phyloP scores from a whole-genome alignment of 2,329 filamentous ascomycete species.

The Coleophoma cylindrospora region DNA sequence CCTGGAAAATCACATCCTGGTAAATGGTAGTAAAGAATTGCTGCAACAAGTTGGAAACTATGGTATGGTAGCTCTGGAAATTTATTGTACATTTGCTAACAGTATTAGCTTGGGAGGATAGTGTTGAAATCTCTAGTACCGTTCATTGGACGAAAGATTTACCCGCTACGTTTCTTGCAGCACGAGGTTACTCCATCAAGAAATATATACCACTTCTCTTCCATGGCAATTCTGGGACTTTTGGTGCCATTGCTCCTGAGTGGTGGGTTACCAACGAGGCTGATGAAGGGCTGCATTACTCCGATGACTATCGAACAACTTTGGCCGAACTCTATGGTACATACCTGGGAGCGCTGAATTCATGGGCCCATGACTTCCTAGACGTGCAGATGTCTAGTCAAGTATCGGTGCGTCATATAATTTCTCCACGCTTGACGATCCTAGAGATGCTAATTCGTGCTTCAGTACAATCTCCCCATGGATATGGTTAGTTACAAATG shows the following conservation, averaged over 20 bases:
- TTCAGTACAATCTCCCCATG: no score
- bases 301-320: constrained; percentile 9
- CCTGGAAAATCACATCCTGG: constrained; percentile 32
- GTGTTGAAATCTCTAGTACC: constrained; percentile 26
- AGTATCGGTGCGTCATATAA: constrained; percentile 4
- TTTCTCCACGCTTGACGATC: no score
- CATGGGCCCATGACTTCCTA: constrained; percentile 27
- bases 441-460: no score
- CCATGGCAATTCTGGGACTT: neutral
- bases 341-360: constrained; percentile 26
- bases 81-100: no score
- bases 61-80: constrained; percentile 1
- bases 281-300: constrained; percentile 5
- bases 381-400: constrained; percentile 33
- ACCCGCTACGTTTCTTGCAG: constrained; percentile 21
- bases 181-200: constrained; percentile 28
- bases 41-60: constrained; percentile 30
- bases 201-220: constrained; percentile 29
- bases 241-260: neutral
- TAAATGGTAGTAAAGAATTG: constrained; percentile 23
- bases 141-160: constrained; percentile 32
- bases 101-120: constrained; percentile 25
- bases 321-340: constrained; percentile 1
- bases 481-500: no score
- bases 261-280: constrained; percentile 1